phyloP scores from a whole-genome alignment of 371 early-diverging fungal species.

The Umbelopsis sp. region DNA sequence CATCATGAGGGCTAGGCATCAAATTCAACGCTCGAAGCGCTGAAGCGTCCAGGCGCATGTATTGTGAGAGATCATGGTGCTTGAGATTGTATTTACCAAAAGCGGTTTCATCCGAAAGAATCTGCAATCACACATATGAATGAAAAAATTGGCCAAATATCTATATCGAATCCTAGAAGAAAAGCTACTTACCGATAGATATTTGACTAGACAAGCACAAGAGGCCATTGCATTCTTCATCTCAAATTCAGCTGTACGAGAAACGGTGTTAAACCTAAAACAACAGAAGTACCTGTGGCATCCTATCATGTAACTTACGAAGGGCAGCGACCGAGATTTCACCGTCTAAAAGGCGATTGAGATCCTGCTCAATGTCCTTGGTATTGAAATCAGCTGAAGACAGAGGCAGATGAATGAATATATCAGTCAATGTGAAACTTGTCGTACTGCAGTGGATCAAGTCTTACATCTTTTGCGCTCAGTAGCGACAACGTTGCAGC shows the following conservation, averaged over 20 bases:
- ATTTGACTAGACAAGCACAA: conserved; percentile 78
- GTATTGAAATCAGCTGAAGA: conserved; percentile 62
- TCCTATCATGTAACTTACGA: conserved; percentile 50
- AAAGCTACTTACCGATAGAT: conserved; percentile 59
- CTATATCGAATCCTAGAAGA: too few relatives aligned
- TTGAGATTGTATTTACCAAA: conserved; percentile 72
- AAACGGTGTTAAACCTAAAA: too few relatives aligned
- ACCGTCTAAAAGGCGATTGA: conserved; percentile 76
- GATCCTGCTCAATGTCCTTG: conserved; percentile 85
- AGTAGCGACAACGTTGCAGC: conserved; percentile 80
- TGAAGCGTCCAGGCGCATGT: conserved; percentile 91
- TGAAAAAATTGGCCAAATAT: background rate
- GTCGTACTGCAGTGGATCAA: background rate
- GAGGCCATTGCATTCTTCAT: conserved; percentile 79
- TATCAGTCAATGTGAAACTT: background rate
- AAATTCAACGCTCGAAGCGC: conserved; percentile 90
- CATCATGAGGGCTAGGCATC: conserved; percentile 79
- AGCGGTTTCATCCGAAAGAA: conserved; percentile 76
- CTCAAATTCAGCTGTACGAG: conserved; percentile 74
- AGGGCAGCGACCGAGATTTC: conserved; percentile 67
- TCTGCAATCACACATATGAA: conserved; percentile 31
- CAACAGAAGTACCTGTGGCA: too few relatives aligned
- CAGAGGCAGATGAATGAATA: background rate
- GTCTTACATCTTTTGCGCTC: conserved; percentile 56
- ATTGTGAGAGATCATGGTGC: conserved; percentile 83